These are phyloP conservation scores for Xerophyta viscosa DNA, from an alignment of 106 monocot species.

Conservation along the genomic window DNA sequence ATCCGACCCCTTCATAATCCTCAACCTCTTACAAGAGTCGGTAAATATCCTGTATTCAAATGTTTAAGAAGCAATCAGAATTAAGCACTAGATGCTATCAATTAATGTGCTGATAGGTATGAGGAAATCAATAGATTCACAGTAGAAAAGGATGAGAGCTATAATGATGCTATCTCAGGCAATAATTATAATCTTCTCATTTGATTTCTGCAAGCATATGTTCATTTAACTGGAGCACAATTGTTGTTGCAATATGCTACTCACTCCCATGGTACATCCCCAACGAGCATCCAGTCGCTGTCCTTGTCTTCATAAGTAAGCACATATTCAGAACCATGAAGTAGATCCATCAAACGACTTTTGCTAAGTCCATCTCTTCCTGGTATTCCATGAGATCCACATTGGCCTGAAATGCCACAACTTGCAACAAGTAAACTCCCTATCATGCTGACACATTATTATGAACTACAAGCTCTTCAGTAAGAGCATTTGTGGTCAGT, in stretches of 20 bases:
- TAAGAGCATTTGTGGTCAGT: no score
- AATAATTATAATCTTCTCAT: no score
- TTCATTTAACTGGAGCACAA: no score
- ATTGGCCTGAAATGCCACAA: slow-evolving; percentile 37
- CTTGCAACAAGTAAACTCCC: slow-evolving; percentile 17
- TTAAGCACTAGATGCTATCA: not conserved
- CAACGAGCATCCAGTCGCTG: slow-evolving; percentile 38
- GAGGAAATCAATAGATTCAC: no score
- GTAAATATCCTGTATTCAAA: slow-evolving; percentile 44
- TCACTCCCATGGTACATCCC: slow-evolving; percentile 44
- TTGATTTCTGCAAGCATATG: no score
- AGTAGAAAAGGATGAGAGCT: no score
- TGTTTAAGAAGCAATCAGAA: not conserved
- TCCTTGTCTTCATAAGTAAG: slow-evolving; percentile 56
- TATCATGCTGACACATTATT: not conserved
- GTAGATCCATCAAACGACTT: slow-evolving; percentile 35
- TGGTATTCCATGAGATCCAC: slow-evolving; percentile 36
- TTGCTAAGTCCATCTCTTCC: slow-evolving; percentile 39
- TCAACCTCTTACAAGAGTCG: slow-evolving; percentile 43
- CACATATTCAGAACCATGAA: slow-evolving; percentile 47
- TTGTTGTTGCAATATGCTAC: no score
- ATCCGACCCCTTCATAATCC: slow-evolving; percentile 66
- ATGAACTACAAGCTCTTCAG: no score
- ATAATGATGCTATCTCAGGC: no score
- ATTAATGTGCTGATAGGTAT: not conserved